phyloP scores from a whole-genome alignment of 139 green algal species.

The Protoeuglena noctilucae region DNA sequence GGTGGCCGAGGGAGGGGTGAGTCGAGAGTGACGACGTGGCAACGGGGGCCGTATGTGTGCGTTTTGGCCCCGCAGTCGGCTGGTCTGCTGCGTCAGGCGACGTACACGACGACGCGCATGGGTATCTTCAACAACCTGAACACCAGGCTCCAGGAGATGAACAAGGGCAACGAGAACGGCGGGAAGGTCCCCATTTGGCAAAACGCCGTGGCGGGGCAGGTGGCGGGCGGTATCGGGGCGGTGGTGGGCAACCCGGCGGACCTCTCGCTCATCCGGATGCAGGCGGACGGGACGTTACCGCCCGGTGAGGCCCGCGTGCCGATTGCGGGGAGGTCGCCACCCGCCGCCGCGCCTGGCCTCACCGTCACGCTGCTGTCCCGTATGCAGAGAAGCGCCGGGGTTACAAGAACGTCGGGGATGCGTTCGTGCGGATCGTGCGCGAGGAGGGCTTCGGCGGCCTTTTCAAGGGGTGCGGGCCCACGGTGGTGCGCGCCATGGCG shows the following conservation, averaged over 20 bases:
- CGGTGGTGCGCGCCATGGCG: constrained; percentile 87
- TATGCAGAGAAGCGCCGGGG: constrained; percentile 64
- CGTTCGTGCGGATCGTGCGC: constrained; percentile 51
- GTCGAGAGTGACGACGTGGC: no score
- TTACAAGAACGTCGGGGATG: constrained; percentile 74
- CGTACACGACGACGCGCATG: constrained; percentile 94
- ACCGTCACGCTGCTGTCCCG: no score
- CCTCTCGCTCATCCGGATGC: constrained; percentile 93
- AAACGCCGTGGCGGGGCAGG: constrained; percentile 71
- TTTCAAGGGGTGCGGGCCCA: constrained; percentile 82
- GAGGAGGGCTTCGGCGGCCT: constrained; percentile 69
- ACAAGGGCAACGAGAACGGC: constrained; percentile 30
- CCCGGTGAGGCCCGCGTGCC: no score
- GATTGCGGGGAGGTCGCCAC: constrained; percentile 55
- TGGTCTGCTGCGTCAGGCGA: constrained; percentile 89
- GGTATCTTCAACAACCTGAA: constrained; percentile 73
- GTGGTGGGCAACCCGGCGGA: constrained; percentile 89
- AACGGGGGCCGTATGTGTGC: no score
- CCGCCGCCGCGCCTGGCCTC: no score
- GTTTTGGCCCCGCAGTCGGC: no score
- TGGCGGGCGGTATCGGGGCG: constrained; percentile 81
- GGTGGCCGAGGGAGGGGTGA: no score
- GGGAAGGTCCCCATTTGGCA: constrained; percentile 55
- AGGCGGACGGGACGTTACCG: constrained; percentile 21
- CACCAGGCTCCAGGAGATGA: constrained; percentile 26